Percentiles rank a stretch among this genome's conserved stretches.
phyloP scores from a whole-genome alignment of 768 basidiomycete genomes.

The Mycena capillaripes region DNA sequence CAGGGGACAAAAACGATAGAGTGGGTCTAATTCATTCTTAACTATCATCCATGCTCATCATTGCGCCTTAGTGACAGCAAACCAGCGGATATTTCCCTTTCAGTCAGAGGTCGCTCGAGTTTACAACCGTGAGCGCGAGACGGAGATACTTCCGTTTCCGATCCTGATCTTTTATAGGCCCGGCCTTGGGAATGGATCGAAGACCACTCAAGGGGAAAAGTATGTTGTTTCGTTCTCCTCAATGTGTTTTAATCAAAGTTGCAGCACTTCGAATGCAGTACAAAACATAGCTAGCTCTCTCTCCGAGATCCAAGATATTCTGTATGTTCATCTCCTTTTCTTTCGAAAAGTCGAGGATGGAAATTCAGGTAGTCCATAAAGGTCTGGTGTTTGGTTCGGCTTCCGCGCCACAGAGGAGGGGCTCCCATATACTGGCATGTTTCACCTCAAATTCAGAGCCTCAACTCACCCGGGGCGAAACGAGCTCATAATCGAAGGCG shows the following conservation, averaged over 20 bases:
- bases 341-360: background rate
- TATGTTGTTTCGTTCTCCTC: background rate
- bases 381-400: constrained; percentile 14
- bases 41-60: background rate
- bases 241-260: background rate
- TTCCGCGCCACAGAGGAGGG: background rate
- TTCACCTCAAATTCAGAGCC: constrained; percentile 8
- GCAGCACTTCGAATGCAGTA: background rate
- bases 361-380: background rate
- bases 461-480: background rate
- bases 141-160: too few relatives aligned
- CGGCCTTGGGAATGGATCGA: too few relatives aligned
- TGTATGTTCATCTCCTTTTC: background rate
- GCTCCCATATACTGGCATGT: background rate
- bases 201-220: background rate
- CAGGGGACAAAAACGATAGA: background rate
- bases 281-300: background rate
- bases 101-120: too few relatives aligned
- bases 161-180: too few relatives aligned
- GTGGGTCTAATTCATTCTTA: background rate
- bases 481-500: background rate
- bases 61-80: background rate
- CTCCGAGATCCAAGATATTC: background rate
- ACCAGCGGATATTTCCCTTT: background rate
- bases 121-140: too few relatives aligned